These are phyloP conservation scores for Myxozyma vanderwaltii DNA, from an alignment of 805 yeast genomes.

Conservation along the genomic window DNA sequence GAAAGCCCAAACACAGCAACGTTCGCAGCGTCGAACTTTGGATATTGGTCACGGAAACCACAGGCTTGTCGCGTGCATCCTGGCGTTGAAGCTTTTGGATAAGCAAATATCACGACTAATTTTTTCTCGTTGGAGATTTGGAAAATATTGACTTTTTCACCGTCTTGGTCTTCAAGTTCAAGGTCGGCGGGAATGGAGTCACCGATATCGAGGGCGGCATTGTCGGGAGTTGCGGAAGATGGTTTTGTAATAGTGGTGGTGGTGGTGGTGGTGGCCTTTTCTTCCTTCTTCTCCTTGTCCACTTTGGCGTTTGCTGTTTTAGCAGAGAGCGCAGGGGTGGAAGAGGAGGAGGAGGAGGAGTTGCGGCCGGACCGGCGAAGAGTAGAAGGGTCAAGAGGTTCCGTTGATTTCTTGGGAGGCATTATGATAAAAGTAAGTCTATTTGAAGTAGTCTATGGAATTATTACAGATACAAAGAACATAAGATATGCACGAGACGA, in stretches of 20 bases:
- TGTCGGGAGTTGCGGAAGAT: slow-evolving; percentile 31
- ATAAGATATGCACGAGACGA: too few relatives aligned
- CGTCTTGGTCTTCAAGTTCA: slow-evolving; percentile 67
- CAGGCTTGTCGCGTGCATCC: slow-evolving; percentile 96
- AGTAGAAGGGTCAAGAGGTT: slow-evolving; percentile 13
- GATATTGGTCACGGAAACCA: slow-evolving; percentile 74
- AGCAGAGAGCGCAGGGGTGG: background rate
- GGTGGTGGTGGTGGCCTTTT: slow-evolving; percentile 27
- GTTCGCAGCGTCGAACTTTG: slow-evolving; percentile 52
- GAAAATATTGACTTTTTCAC: slow-evolving; percentile 56
- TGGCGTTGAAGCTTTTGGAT: slow-evolving; percentile 91
- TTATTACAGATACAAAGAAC: too few relatives aligned
- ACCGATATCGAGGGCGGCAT: slow-evolving; percentile 16
- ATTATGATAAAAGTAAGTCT: too few relatives aligned
- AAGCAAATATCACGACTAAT: slow-evolving; percentile 50
- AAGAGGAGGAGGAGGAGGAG: slow-evolving; percentile 2
- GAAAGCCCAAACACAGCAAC: slow-evolving; percentile 77
- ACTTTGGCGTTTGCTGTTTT: slow-evolving; percentile 8
- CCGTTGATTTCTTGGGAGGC: slow-evolving; percentile 22
- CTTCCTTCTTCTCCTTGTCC: slow-evolving; percentile 5
- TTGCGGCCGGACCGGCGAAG: slow-evolving; percentile 28
- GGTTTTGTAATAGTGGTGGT: too few relatives aligned
- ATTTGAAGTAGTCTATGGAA: too few relatives aligned
- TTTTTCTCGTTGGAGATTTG: slow-evolving; percentile 32
- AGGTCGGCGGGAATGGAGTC: slow-evolving; percentile 67